A percentile compares a stretch with the other conserved stretches of the same genome.
These are phyloP conservation scores for Bryoglossum gracile DNA, from an alignment of 495 filamentous ascomycete genomes.

Conservation along the genomic window DNA sequence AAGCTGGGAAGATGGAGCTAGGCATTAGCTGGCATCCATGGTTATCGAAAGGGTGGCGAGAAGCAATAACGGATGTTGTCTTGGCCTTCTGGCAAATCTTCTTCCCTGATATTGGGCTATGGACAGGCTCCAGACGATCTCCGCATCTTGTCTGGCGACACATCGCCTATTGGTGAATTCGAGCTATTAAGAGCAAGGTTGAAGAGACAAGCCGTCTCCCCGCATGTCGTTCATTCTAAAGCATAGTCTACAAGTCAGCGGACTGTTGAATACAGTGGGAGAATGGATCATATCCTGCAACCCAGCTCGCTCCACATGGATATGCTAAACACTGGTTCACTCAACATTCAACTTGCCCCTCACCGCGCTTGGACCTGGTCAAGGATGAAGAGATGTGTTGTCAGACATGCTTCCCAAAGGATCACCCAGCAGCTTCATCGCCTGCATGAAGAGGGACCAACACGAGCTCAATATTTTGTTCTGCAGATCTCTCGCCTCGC, in stretches of 20 bases:
- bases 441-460: constrained; percentile 22
- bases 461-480: constrained; percentile 10
- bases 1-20: constrained; percentile 3
- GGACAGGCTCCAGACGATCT: no score
- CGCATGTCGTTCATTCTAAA: no score
- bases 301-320: constrained; percentile 10
- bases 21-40: not conserved
- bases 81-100: not conserved
- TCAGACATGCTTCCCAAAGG: constrained; percentile 13
- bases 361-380: not conserved
- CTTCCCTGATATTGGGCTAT: not conserved
- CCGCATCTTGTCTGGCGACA: no score
- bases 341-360: constrained; percentile 3
- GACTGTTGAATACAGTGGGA: not conserved
- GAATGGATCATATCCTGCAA: constrained; percentile 5
- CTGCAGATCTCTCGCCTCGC: constrained; percentile 22
- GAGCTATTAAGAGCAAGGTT: no score
- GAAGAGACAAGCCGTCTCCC: no score
- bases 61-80: not conserved
- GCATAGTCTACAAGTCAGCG: not conserved
- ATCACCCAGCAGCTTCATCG: constrained; percentile 16
- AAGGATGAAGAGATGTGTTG: constrained; percentile 24
- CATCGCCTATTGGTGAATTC: no score
- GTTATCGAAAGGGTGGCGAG: not conserved
- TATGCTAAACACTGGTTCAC: not conserved